Base-by-base conservation (phyloP, 1,139 yeast genomes). In the Saccharomycopsis phalli region DNA sequence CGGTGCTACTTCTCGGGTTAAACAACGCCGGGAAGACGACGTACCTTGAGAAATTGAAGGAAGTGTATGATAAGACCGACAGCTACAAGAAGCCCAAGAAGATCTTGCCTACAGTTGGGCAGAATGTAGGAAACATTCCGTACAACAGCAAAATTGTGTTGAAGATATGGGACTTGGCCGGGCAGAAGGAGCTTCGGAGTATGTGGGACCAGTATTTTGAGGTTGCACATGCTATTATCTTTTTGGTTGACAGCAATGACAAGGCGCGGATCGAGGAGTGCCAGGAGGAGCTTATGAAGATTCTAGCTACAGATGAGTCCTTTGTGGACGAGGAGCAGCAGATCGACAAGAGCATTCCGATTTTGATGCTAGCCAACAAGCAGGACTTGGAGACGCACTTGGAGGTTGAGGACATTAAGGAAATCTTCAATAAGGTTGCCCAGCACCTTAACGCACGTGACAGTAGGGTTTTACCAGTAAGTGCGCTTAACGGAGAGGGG, bases 11-110 rank as follows among this genome's bases (percentile, higher is more conserved):
- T 31, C 65, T 91, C 23, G 98, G 98, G 14, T 70, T 91, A 35
- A 97, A 91, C 59, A 87, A 88, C 64, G 95, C 97, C 0, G 98
- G 98, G 2, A 91, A 91, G 58, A 88, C 97, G 14, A 82, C 94
- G 0, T 72, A 82, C 49, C 58, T 83, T 29, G 88, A 80, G 54
- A 69, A 74, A 46, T 58, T 77, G 29, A 80, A 79, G 53, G 64
- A 68, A 28, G 58, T 66, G 41, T 76, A 71, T 50, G 62, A 63
- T 8, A 60, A 69, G 11, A 58, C 58, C 18, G 60, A 63, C 2
- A 47, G 53, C 30, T 51, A 47, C 37, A 60, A 62, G 42, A 64
- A 63, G 37, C 66, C 70, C 1, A 64, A 74, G 18, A 62, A 74
- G 39, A 76, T 77, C 21, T 62, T 72, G 23, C 86, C 88, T 1